Base-by-base conservation (phyloP, 2,329 filamentous ascomycete species). In the Xylaria sp. region DNA sequence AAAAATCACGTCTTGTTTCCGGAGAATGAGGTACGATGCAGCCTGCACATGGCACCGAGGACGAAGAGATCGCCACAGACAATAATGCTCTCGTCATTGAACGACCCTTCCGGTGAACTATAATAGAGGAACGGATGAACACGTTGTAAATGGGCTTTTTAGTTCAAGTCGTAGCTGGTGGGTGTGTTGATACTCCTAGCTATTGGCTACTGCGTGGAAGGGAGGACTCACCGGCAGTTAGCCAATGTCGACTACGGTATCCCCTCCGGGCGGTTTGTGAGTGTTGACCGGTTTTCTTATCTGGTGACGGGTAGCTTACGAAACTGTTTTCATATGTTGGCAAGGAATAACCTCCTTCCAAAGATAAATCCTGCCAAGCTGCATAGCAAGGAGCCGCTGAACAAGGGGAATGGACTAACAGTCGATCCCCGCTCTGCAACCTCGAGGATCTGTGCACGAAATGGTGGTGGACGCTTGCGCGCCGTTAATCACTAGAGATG, bases 151-250 rank as follows among this genome's bases (percentile, higher is more conserved):
- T 7, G 7, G 21, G 11, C 14, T 11, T 19, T 39, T 53, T 53
- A 47, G 34, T 42, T 39, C 19, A 19, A 5, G 3, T 9, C 32
- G 8, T 24, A n/a, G 27, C 21, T 4, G 9, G 53, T n/a, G 30
- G 53, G 59, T 57, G 59, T 67, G 36, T 57, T 53, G 61, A 21
- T 59, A 58, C 21, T 47, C 1, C 27, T 58, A 21, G 27, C 36
- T 59, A 66, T 57, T 62, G 58, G 58, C 32, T 67, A 24, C n/a
- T 19, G 9, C 2, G n/a, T 39, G 32, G 48, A 62, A 59, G 1
- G 36, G 50, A 55, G 51, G 51, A n/a, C 30, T 45, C 14, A 51
- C 21, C 56, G n/a, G 47, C 53, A 42, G 54, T 51, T 56, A 30
- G 14, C 53, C 21, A 57, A 39, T 57, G 19, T 32, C 14, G n/a